Base-by-base conservation (phyloP, 805 yeast genomes). In the Ogataea trehaloabstinens region DNA sequence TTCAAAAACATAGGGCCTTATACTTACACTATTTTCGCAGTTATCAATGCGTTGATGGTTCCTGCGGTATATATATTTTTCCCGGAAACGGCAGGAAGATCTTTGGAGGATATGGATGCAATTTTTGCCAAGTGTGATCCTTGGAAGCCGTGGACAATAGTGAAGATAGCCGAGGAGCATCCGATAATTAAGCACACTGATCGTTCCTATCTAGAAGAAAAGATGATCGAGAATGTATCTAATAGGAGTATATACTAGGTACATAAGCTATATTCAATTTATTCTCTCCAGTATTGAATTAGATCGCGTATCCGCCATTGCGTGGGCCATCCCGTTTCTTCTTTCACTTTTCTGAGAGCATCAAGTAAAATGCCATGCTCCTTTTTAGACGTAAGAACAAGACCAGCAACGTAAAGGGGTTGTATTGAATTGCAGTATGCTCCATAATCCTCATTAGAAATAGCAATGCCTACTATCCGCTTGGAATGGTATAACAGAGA, bases 61-160 rank as follows among this genome's bases (percentile, higher is more conserved):
- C 74, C 75, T 6, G 58, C 63, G 31, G 56, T 69, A 13, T 70
- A 64, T 52, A 61, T 68, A 51, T 55, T 70, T 20, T 71, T 61
- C 49, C 77, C 76, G 6, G 77, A 73, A 47, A 71, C 76, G 4
- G 55, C 64, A 16, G 76, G 76, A 2, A 58, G 71, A 42, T 55
- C 69, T 17, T 63, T 73, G 54, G 78, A 71, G 49, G 73, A 70
- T 41, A 63, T 71, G 60, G 76, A 71, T 33, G 40, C 41, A 15
- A 53, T 52, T 30, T 52, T 55, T 47, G 56, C 53, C 52, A 28
- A 47, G 31, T 48, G 47, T 35, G 57, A 67, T 38, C 61, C 65
- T 2, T 43, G 55, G 57, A 63, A 60, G 34, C 74, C 74, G 3
- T 68, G 73, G 73, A 60, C 63, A 24, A 70, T 68, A 20, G 72